These are phyloP conservation scores for Cyanidiococcus yangmingshanensis DNA, from an alignment of 23 red algal species.

Conservation along the genomic window DNA sequence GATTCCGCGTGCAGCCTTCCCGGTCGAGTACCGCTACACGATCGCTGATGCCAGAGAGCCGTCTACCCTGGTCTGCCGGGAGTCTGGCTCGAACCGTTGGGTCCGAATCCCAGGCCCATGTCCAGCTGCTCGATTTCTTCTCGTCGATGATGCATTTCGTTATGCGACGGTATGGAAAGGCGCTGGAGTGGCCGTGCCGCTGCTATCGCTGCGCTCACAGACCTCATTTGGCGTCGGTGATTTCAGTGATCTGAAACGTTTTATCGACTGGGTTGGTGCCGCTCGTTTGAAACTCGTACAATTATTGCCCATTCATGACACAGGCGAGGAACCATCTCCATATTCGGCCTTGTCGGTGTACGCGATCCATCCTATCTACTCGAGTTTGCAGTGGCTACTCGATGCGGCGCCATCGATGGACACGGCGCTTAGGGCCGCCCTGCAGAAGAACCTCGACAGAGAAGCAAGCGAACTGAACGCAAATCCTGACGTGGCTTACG, in stretches of 20 bases:
- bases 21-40: not conserved
- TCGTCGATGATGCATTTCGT: slow-evolving; percentile 26
- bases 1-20: not conserved
- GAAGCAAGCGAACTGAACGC: slow-evolving; percentile 42
- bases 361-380: slow-evolving; percentile 83
- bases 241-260: slow-evolving; percentile 50
- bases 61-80: not conserved
- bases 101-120: not conserved
- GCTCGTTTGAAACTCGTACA: slow-evolving; percentile 71
- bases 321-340: slow-evolving; percentile 58
- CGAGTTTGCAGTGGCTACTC: slow-evolving; percentile 43
- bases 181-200: slow-evolving; percentile 57
- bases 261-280: slow-evolving; percentile 66
- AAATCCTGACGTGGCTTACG: slow-evolving; percentile 42
- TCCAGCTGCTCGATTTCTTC: not conserved
- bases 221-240: slow-evolving; percentile 59
- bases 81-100: not conserved
- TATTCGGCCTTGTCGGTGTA: slow-evolving; percentile 68
- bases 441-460: slow-evolving; percentile 33
- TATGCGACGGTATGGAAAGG: slow-evolving; percentile 51
- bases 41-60: not conserved
- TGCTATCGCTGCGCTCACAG: slow-evolving; percentile 57
- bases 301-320: slow-evolving; percentile 85
- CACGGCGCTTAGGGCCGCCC: not conserved
- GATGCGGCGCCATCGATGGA: slow-evolving; percentile 18